Percentiles rank a stretch among this genome's conserved stretches.
phyloP scores from a whole-genome alignment of 495 filamentous ascomycete genomes.

The Annulohypoxylon moriforme region DNA sequence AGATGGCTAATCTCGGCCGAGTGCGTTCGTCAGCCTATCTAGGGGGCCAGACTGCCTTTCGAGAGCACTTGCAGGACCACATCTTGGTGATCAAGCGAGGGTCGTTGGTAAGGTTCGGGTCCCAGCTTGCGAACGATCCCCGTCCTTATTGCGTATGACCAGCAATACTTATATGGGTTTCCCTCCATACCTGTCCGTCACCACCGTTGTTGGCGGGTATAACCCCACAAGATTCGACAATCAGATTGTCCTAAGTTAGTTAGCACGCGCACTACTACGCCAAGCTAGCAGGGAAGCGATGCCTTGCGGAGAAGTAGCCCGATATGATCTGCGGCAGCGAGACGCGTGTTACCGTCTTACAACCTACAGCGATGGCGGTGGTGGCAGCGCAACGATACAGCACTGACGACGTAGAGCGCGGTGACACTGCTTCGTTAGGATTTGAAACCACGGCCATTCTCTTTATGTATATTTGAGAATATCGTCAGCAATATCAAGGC shows the following conservation, averaged over 20 bases:
- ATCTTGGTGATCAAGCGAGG: constrained; percentile 28
- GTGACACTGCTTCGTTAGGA: constrained; percentile 12
- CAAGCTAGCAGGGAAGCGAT: constrained; percentile 35
- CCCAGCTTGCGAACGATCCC: constrained; percentile 31
- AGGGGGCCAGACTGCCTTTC: constrained; percentile 14
- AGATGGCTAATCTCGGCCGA: constrained; percentile 34
- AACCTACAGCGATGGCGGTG: neutral
- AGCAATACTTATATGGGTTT: constrained; percentile 13
- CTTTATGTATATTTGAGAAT: constrained; percentile 1
- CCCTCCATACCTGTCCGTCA: constrained; percentile 29
- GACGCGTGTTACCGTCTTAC: constrained; percentile 35
- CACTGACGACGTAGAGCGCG: constrained; percentile 11
- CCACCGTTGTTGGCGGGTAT: constrained; percentile 37
- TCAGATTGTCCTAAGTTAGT: constrained; percentile 25
- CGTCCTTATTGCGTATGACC: constrained; percentile 10
- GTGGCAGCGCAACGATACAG: constrained; percentile 16
- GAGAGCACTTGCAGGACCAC: constrained; percentile 27
- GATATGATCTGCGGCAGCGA: constrained; percentile 35
- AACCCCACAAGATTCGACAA: constrained; percentile 41
- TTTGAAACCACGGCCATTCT: neutral
- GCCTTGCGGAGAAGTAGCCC: constrained; percentile 39
- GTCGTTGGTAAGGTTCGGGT: constrained; percentile 10
- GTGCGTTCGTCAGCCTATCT: constrained; percentile 22
- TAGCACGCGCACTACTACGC: constrained; percentile 6
- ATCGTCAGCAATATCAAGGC: constrained; percentile 10